These are phyloP conservation scores for Canna indica DNA, from an alignment of 176 grass and related monocot species.

Conservation along the genomic window DNA sequence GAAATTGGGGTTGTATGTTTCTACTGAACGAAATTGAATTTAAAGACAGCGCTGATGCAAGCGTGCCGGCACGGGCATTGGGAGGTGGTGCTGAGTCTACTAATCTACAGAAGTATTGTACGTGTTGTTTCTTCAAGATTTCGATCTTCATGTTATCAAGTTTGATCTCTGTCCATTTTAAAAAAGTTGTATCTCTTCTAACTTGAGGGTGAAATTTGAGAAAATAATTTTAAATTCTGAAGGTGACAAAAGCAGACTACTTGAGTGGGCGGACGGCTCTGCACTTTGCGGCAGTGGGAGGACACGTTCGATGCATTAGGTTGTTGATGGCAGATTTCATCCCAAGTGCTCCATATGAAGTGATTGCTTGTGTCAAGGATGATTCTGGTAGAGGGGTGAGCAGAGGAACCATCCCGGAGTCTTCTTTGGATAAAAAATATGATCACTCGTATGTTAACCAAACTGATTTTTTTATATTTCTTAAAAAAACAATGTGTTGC, in stretches of 20 bases:
- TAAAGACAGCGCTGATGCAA: slow-evolving; percentile 94
- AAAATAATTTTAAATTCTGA: slow-evolving; percentile 12
- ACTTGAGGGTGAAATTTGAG: neutral
- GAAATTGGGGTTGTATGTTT: neutral
- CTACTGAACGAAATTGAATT: neutral
- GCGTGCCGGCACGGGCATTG: slow-evolving; percentile 88
- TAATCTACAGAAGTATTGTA: slow-evolving; percentile 87
- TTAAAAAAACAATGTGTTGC: slow-evolving; percentile 10
- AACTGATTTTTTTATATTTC: neutral
- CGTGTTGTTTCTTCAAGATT: neutral
- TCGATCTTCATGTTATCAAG: neutral
- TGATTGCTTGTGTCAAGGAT: slow-evolving; percentile 26
- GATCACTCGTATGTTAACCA: slow-evolving; percentile 48
- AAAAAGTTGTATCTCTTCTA: neutral
- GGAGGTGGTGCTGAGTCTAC: slow-evolving; percentile 89
- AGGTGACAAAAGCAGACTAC: slow-evolving; percentile 84
- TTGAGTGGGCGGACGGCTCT: slow-evolving; percentile 81
- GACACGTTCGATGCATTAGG: slow-evolving; percentile 73
- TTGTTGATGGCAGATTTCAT: slow-evolving; percentile 70
- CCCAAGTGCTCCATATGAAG: slow-evolving; percentile 49
- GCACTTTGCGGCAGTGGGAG: slow-evolving; percentile 78
- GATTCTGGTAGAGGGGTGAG: slow-evolving; percentile 26
- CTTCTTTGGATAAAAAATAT: slow-evolving; percentile 46
- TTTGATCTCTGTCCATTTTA: no score
- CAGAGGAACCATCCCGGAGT: slow-evolving; percentile 44